Base-by-base conservation (phyloP, 352 stramenopile genomes). In the Pythium sp. region DNA sequence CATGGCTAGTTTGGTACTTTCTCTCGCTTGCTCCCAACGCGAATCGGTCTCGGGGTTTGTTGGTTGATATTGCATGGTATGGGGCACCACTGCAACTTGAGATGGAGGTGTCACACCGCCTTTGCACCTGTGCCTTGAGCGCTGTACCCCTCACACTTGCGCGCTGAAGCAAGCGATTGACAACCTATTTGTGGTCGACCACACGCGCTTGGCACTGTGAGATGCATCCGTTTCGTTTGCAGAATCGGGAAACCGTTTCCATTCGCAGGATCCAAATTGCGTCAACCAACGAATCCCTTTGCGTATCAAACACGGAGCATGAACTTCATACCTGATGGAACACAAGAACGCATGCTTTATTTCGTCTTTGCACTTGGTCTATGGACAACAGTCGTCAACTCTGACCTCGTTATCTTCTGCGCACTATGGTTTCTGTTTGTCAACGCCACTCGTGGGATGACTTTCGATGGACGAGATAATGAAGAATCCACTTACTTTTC, bases 401-500 rank as follows among this genome's bases (percentile, higher is more conserved):
- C 49, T 51, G 43, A 46, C n/a, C 32, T 62, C 32, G 7, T 32
- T 32, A 11, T 62, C 32, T 24, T 51, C 56, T 47, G 56, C 30
- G 30, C 56, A 32, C 32, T 62, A 38, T 18, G 22, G 55, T 30
- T 49, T 62, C 12, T 47, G 56, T 47, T 15, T 46, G 56, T 15
- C 55, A 61, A 46, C 34, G 32, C 8, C 30, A 30, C 30, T 41
- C 54, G 54, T 11, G 18, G 55, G 30, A 61, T 43, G 43, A 51
- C 43, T 51, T 51, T 51, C 43, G 18, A 51, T 51, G 18, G 22
- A 18, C 55, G 18, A 61, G 28, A 28, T 53, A 56, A 24, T 36
- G 58, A 54, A 38, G 12, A 46, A 8, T 34, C 24, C 54, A 63
- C 54, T 58, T 70, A 53, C 59, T 63, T 54, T 26, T 72, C 74